phyloP scores from a whole-genome alignment of 2,329 filamentous ascomycete genomes.

The Trichoderma sp. region DNA sequence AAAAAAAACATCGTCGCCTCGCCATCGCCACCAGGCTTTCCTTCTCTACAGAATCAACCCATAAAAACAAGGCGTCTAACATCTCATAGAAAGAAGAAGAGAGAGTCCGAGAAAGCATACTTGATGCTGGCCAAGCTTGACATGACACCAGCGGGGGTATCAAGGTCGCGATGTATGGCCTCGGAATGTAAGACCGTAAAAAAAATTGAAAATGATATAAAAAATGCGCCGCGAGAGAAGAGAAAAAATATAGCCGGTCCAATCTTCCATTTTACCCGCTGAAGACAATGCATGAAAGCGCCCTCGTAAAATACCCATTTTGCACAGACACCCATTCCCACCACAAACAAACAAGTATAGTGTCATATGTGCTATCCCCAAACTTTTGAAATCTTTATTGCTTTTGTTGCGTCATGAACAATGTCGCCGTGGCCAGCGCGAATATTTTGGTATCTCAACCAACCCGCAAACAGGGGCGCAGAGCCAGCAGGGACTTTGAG shows the following conservation, averaged over 20 bases:
- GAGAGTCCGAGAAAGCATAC: constrained; percentile 3
- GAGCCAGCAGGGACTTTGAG: background rate
- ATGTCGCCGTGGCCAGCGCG: constrained; percentile 15
- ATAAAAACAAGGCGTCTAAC: constrained; percentile 23
- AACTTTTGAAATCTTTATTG: constrained; percentile 26
- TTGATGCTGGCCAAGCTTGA: background rate
- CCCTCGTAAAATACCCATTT: constrained; percentile 35
- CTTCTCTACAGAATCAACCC: constrained; percentile 24
- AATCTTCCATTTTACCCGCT: constrained; percentile 36
- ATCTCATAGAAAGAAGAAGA: constrained; percentile 23
- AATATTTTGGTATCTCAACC: constrained; percentile 10
- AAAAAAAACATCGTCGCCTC: constrained; percentile 20
- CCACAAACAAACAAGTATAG: constrained; percentile 27
- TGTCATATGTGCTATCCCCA: constrained; percentile 32
- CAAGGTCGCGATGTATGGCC: background rate
- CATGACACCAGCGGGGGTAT: background rate
- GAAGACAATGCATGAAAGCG: constrained; percentile 40
- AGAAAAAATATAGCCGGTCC: constrained; percentile 13
- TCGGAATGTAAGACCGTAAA: constrained; percentile 20
- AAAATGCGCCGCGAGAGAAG: constrained; percentile 17
- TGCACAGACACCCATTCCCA: constrained; percentile 26
- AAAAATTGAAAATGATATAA: constrained; percentile 21
- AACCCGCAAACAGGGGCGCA: background rate
- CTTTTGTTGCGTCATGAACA: constrained; percentile 21
- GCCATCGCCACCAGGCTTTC: background rate